These are phyloP conservation scores for Penicillium coffeae DNA, from an alignment of 495 filamentous ascomycete species.

Conservation along the genomic window DNA sequence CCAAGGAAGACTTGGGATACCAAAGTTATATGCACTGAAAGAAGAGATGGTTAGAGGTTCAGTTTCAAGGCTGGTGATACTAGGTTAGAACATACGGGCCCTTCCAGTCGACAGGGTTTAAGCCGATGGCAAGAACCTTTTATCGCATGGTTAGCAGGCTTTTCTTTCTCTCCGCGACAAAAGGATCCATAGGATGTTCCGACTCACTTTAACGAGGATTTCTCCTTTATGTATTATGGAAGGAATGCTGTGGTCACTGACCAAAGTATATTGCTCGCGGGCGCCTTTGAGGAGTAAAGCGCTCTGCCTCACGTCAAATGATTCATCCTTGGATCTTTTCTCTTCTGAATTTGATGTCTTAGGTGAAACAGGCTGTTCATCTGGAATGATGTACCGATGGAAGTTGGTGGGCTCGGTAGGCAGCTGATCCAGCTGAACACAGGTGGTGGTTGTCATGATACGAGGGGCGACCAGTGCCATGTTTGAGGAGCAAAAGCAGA, in stretches of 20 bases:
- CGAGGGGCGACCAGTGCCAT: constrained; percentile 15
- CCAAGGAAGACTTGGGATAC: constrained; percentile 60
- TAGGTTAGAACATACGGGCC: constrained; percentile 47
- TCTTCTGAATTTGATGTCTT: constrained; percentile 5
- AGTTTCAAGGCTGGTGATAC: no score
- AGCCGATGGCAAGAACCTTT: constrained; percentile 53
- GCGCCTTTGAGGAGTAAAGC: constrained; percentile 34
- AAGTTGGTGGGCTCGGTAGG: constrained; percentile 13
- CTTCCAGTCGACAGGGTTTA: constrained; percentile 76
- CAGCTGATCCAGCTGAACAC: constrained; percentile 20
- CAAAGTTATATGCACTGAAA: constrained; percentile 63
- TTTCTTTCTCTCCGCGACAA: background rate
- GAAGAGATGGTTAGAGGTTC: no score
- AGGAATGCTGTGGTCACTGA: constrained; percentile 49
- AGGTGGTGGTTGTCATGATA: constrained; percentile 30
- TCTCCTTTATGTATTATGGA: constrained; percentile 41
- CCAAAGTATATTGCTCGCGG: constrained; percentile 39
- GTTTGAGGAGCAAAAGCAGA: constrained; percentile 1
- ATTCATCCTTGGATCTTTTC: background rate
- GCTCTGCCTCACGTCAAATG: constrained; percentile 20
- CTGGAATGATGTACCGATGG: constrained; percentile 12
- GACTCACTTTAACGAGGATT: constrained; percentile 49
- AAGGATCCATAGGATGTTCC: background rate
- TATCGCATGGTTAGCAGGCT: constrained; percentile 1
- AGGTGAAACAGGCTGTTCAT: background rate